These are phyloP conservation scores for Teunomyces gatunensis DNA, from an alignment of 805 yeast species.

Conservation along the genomic window DNA sequence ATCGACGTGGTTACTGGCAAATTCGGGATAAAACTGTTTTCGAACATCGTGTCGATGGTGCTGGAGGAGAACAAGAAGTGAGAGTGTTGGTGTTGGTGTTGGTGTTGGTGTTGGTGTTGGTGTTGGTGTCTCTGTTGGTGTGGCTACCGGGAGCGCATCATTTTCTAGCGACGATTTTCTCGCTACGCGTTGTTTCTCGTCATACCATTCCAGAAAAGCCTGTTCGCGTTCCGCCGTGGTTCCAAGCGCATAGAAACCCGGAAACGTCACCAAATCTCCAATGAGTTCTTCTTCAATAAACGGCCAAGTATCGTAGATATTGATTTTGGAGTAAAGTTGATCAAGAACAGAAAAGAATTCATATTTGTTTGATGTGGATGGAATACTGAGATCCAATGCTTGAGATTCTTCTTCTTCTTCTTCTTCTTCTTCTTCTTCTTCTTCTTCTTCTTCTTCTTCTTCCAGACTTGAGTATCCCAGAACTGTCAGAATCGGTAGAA, in stretches of 20 bases:
- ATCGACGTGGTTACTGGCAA: conserved; percentile 15
- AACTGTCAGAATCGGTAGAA: conserved; percentile 4
- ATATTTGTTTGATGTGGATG: conserved; percentile 2
- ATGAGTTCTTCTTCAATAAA: conserved; percentile 36
- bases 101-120: no score
- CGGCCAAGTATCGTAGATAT: conserved; percentile 37
- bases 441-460: conserved; percentile 5
- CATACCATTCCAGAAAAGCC: conserved; percentile 26
- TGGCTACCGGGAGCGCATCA: background rate
- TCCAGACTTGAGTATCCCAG: conserved; percentile 7
- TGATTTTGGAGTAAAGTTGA: conserved; percentile 19
- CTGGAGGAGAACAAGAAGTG: conserved; percentile 26
- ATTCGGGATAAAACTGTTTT: conserved; percentile 25
- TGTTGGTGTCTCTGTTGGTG: conserved; percentile 9
- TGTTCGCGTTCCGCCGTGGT: conserved; percentile 17
- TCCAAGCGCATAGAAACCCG: conserved; percentile 27
- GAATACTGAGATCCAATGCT: conserved; percentile 3
- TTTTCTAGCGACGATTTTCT: background rate
- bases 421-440: conserved; percentile 6
- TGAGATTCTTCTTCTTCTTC: conserved; percentile 4
- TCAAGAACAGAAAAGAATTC: conserved; percentile 29
- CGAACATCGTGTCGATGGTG: conserved; percentile 27
- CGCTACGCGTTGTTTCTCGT: background rate
- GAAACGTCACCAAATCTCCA: conserved; percentile 22
- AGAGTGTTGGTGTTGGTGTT: conserved; percentile 15